Evolutionary conservation across 2,329 filamentous ascomycete species (phyloP).

Genomic region (Thielaviopsis cerberus): DNA sequence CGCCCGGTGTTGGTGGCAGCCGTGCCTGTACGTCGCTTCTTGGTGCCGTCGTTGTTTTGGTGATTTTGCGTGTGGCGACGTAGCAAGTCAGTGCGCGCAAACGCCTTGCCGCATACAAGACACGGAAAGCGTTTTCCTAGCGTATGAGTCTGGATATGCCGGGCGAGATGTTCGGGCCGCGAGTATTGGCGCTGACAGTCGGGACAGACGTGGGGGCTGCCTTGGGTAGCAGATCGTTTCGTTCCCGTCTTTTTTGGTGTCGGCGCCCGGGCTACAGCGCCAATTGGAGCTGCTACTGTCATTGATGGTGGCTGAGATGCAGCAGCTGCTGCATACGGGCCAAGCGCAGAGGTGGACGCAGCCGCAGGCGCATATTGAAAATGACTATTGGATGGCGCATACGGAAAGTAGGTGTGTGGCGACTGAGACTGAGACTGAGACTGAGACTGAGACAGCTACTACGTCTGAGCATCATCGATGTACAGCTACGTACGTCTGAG

Average conservation of each 20-base stretch:
- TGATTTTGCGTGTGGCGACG: constrained; percentile 35
- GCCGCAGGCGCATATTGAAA: background rate
- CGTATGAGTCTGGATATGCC: constrained; percentile 32
- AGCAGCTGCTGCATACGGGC: background rate
- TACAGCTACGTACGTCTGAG: no score
- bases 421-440: background rate
- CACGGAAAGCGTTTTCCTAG: constrained; percentile 31
- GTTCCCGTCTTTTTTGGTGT: background rate
- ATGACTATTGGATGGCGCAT: background rate
- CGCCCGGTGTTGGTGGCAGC: constrained; percentile 28
- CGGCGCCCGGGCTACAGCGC: constrained; percentile 4
- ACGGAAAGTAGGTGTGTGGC: background rate
- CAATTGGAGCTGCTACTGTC: background rate
- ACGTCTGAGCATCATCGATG: no score
- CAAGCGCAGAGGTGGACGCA: no score
- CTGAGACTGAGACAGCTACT: background rate
- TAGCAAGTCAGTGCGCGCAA: constrained; percentile 34
- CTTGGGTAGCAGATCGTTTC: constrained; percentile 1
- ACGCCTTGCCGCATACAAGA: constrained; percentile 33
- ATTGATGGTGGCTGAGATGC: background rate
- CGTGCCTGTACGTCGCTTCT: constrained; percentile 28
- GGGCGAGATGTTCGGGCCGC: constrained; percentile 34
- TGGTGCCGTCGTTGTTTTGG: constrained; percentile 27
- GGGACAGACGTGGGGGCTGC: constrained; percentile 25
- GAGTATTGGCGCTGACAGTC: constrained; percentile 34